Evolutionary conservation across 306 rosid species (phyloP).

Genomic region (Medicago lupulina): DNA sequence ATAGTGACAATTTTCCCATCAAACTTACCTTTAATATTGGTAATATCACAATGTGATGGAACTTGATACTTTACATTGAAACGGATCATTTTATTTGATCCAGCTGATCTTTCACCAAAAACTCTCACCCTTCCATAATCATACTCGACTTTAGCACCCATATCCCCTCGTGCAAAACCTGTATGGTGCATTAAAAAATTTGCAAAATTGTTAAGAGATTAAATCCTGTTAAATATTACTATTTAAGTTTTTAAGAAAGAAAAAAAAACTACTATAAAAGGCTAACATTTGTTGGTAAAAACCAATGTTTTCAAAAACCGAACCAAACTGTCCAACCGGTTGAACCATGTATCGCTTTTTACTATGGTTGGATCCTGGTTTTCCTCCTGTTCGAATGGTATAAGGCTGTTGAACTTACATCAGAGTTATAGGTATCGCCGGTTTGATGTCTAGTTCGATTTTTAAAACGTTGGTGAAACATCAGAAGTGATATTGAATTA

Average conservation of each 20-base stretch:
- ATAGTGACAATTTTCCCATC: conserved; percentile 40
- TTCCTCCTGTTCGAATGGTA: too few species aligned
- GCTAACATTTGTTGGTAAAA: neutral
- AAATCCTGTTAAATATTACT: neutral
- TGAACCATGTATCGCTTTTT: too few species aligned
- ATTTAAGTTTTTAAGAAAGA: too few species aligned
- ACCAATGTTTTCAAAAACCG: too few species aligned
- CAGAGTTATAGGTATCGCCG: too few species aligned
- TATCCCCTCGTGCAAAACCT: conserved; percentile 40
- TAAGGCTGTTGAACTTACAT: too few species aligned
- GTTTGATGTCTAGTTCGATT: too few species aligned
- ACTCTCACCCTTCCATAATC: conserved; percentile 42
- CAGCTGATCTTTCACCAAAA: conserved; percentile 48
- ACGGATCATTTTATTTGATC: conserved; percentile 20
- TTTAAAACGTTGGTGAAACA: neutral
- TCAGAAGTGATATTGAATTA: neutral
- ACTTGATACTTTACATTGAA: conserved; percentile 40
- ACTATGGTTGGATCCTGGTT: too few species aligned
- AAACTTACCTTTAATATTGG: conserved; percentile 30
- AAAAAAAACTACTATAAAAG: too few species aligned
- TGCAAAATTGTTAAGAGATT: neutral
- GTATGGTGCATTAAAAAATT: neutral
- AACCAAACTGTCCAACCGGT: too few species aligned
- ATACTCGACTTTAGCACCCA: conserved; percentile 45
- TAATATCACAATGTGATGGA: conserved; percentile 42